phyloP scores from a whole-genome alignment of 352 stramenopile genomes.

The Hyaloperonospora brassicae region DNA sequence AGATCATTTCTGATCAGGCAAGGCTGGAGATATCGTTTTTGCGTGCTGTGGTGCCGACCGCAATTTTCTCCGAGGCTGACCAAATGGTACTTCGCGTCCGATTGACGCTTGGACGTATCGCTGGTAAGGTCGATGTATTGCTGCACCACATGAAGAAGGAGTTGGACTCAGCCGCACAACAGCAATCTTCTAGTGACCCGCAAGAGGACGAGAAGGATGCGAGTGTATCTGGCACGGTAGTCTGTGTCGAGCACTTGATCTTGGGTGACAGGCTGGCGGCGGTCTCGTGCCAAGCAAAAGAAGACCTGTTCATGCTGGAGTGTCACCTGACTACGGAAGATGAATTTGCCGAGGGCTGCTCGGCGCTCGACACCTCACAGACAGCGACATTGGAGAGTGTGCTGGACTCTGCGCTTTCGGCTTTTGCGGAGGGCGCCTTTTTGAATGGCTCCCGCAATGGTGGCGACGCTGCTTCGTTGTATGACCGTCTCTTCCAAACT shows the following conservation, averaged over 20 bases:
- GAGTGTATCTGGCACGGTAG: constrained; percentile 5
- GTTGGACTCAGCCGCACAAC: constrained; percentile 37
- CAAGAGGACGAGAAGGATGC: constrained; percentile 33
- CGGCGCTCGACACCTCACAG: constrained; percentile 38
- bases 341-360: constrained; percentile 38
- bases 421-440: constrained; percentile 51
- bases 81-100: constrained; percentile 66
- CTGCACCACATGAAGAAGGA: constrained; percentile 62
- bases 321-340: constrained; percentile 64
- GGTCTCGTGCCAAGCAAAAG: constrained; percentile 52
- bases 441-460: constrained; percentile 22
- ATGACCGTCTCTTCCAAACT: constrained; percentile 44
- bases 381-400: constrained; percentile 39
- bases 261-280: constrained; percentile 53
- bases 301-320: constrained; percentile 69
- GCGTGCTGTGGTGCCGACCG: constrained; percentile 51
- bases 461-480: constrained; percentile 31
- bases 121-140: constrained; percentile 63
- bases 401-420: constrained; percentile 46
- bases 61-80: constrained; percentile 69
- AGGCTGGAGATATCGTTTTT: constrained; percentile 42
- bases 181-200: constrained; percentile 9
- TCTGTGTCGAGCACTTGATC: constrained; percentile 45
- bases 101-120: constrained; percentile 51
- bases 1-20: constrained; percentile 52